Base-by-base conservation (phyloP, 371 early-diverging fungal species). In the Circinella umbellata region DNA sequence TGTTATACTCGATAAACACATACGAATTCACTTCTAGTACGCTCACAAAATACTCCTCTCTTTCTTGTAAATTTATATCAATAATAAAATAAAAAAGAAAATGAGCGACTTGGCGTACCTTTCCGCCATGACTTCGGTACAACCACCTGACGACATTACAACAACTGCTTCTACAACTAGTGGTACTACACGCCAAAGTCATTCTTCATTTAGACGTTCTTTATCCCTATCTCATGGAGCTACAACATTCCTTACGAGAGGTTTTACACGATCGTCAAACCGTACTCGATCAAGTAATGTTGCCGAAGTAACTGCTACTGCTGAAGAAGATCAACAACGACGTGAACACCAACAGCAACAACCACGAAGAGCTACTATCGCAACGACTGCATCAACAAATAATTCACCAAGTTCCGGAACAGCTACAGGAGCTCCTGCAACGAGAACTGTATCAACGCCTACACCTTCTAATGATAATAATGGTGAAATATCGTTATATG, bases 401-500 rank as follows among this genome's bases (percentile, higher is more conserved):
- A 39, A 39, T 46, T 27, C 27, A 38, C 13, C 49, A 18, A 13
- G 42, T 63, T 27, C 51, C 0, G 35, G 3, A 15, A 7, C 66
- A 3, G 8, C 46, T 42, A 42, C 11, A 48, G 46, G 8, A 53
- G 15, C 39, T 18, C 13, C 66, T 7, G 27, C 37, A 17, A 51
- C 51, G 14, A n/a, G 15, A 2, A 39, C 35, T 46, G 35, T 10
- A 38, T n/a, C 49, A 20, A 17, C 64, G 46, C 35, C 51, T 8
- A 61, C 57, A 37, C 38, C 66, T 35, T 15, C 46, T 11, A 42
- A 42, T 11, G 42, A 42, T 11, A 42, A 53, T 3, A 34, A 14
- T 34, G 27, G 35, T 4, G 57, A 10, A 17, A 20, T 27, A n/a
- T 36, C 60, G 3, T 39, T 75, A 18, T 91, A 91, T 76, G 87